Percentiles rank a stretch among this genome's conserved stretches.
phyloP scores from a whole-genome alignment of 345 rosid genomes.

The Psidium guajava region DNA sequence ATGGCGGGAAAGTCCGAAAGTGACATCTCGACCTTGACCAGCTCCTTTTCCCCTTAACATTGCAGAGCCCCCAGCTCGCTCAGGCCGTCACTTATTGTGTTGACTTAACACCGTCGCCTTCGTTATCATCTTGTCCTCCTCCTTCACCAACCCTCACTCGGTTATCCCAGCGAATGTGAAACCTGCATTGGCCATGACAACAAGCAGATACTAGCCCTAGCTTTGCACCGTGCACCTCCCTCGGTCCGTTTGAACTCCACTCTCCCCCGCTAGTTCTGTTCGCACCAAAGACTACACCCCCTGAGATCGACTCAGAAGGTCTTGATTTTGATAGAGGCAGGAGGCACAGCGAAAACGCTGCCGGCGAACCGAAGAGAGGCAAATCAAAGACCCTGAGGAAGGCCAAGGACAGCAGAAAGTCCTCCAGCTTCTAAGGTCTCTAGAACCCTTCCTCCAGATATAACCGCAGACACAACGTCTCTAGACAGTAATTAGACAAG shows the following conservation, averaged over 20 bases:
- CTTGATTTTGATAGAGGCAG: slow-evolving; percentile 15
- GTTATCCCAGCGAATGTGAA: not conserved
- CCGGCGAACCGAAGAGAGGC: slow-evolving; percentile 44
- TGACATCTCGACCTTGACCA: not conserved
- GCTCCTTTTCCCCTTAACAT: not conserved
- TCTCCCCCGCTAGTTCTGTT: not conserved
- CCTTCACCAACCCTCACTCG: not conserved
- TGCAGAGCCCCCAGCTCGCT: not conserved
- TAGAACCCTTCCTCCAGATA: not conserved
- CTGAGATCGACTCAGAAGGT: not conserved
- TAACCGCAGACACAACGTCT: not conserved
- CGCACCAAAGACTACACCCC: not conserved
- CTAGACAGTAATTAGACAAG: not conserved
- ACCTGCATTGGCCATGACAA: not conserved
- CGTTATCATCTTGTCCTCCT: not conserved
- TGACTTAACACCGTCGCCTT: not conserved
- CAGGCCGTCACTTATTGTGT: not conserved
- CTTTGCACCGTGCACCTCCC: not conserved
- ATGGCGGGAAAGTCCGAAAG: not conserved
- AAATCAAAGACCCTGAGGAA: slow-evolving; percentile 47
- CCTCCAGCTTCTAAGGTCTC: too few relatives aligned
- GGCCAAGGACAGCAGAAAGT: slow-evolving; percentile 38
- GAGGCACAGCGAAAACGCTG: slow-evolving; percentile 30
- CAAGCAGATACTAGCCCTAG: not conserved
- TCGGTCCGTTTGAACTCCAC: not conserved